Evolutionary conservation across 768 basidiomycete genomes (phyloP).

Genomic region (Termitomyces bulborhizus): DNA sequence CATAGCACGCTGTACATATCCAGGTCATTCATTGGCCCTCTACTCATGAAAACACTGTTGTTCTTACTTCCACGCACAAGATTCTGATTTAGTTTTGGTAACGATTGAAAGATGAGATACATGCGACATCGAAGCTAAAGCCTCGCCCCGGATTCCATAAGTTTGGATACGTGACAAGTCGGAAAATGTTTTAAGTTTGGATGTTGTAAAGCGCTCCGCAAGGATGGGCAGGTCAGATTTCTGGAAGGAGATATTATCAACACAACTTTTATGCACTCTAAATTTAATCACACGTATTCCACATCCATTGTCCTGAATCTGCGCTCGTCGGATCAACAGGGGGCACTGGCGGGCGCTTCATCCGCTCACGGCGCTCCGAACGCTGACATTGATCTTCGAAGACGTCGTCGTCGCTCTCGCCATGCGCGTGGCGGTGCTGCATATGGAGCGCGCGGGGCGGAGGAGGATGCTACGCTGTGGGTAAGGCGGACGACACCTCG

Average conservation of each 20-base stretch:
- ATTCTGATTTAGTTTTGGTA: slow-evolving; percentile 82
- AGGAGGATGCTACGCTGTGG: too few relatives aligned
- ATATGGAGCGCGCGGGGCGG: too few relatives aligned
- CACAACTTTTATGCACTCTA: background rate
- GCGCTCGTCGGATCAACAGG: too few relatives aligned
- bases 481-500: too few relatives aligned
- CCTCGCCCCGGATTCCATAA: slow-evolving; percentile 97
- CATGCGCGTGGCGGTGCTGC: too few relatives aligned
- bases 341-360: too few relatives aligned
- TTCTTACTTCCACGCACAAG: slow-evolving; percentile 90
- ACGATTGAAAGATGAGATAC: slow-evolving; percentile 83
- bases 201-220: slow-evolving; percentile 93
- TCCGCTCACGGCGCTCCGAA: too few relatives aligned
- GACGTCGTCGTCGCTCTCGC: too few relatives aligned
- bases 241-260: slow-evolving; percentile 29
- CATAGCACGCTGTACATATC: slow-evolving; percentile 66
- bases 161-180: slow-evolving; percentile 82
- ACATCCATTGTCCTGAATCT: slow-evolving; percentile 95
- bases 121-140: slow-evolving; percentile 92
- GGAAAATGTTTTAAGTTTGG: slow-evolving; percentile 81
- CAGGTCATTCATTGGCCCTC: background rate
- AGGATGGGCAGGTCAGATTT: slow-evolving; percentile 85
- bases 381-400: too few relatives aligned
- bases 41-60: background rate
- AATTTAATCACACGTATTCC: slow-evolving; percentile 71